Evolutionary conservation across 2,329 filamentous ascomycete genomes (phyloP), one percentile per base, ranked within the genome.

Genomic region (Colletotrichum sp.): DNA sequence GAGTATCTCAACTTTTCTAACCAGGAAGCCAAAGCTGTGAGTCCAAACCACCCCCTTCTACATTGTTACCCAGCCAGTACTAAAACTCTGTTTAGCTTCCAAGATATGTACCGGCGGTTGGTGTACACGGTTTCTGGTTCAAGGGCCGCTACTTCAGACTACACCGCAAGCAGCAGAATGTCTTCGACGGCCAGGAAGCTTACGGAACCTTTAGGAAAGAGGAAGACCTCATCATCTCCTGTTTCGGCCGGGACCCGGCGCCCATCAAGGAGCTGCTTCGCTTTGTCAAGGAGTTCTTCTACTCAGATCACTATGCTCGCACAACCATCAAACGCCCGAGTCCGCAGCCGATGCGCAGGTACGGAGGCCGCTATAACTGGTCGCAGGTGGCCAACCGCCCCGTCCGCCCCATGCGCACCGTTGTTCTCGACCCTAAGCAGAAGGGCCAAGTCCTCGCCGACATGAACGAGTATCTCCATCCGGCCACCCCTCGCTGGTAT

Each of bases 391-490:
- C 91, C 2, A 88, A 90, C 32, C 87, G 94, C 2, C 94, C 94
- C 0, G 91, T 93, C 8, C 87, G 94, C 18, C 93, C 93, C 1
- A 94, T 96, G 87, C 88, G 89, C 66, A 96, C 95, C 0, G 94
- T 98, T 2, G 92, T 96, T 3, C 88, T 97, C 6, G 93, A 95
- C 77, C 86, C 89, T 10, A 83, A 88, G 62, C 90, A 95, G 80
- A 96, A 96, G 83, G 86, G 89, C 3, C 87, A 89, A 36, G 88
- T 96, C 5, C 84, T 96, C 12, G 86, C 87, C 30, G 95, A 97
- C 79, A 93, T 96, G 80, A 94, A 95, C 78, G 94, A 96, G 79
- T 96, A 95, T 78, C 87, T 97, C 0, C 91, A 95, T 70, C 94
- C 94, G 0, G 86, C 88, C 1, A 95, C 92, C 0, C 90, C 92